Evolutionary conservation across 305 asterid species (phyloP).

Genomic region (Solanum hybrid): DNA sequence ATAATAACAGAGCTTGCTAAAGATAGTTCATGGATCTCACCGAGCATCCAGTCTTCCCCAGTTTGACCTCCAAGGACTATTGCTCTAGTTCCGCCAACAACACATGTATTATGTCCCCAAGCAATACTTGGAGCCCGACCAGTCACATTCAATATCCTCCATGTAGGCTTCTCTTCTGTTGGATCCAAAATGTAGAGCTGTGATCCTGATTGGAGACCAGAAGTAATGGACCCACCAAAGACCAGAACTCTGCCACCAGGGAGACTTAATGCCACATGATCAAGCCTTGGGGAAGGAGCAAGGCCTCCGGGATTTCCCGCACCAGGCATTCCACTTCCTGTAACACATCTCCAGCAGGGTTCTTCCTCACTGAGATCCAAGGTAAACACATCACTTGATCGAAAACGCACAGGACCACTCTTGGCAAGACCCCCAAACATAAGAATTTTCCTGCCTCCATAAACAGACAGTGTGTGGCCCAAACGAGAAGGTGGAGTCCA

Average conservation of each 20-base stretch:
- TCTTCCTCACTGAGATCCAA: slow-evolving; percentile 81
- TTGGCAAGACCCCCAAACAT: slow-evolving; percentile 94
- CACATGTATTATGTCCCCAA: slow-evolving; percentile 87
- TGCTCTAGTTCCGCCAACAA: slow-evolving; percentile 87
- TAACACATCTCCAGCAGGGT: slow-evolving; percentile 78
- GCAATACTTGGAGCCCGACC: slow-evolving; percentile 86
- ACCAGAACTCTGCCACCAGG: slow-evolving; percentile 80
- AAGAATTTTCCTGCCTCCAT: slow-evolving; percentile 70
- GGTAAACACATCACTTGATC: slow-evolving; percentile 85
- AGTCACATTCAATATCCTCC: slow-evolving; percentile 83
- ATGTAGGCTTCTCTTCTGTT: slow-evolving; percentile 81
- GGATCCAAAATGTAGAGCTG: slow-evolving; percentile 86
- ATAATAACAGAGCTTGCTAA: slow-evolving; percentile 45
- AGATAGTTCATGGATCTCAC: slow-evolving; percentile 76
- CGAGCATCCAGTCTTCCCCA: slow-evolving; percentile 90
- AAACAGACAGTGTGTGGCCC: slow-evolving; percentile 71
- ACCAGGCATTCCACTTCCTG: slow-evolving; percentile 90
- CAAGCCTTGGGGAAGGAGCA: slow-evolving; percentile 83
- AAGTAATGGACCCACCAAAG: slow-evolving; percentile 71
- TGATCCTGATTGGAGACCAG: slow-evolving; percentile 90
- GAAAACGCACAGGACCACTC: slow-evolving; percentile 73
- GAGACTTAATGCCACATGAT: slow-evolving; percentile 83
- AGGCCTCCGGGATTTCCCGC: slow-evolving; percentile 84
- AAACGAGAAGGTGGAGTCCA: slow-evolving; percentile 89
- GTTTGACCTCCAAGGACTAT: slow-evolving; percentile 85